Evolutionary conservation across 2,329 filamentous ascomycete species (phyloP), one percentile per base, ranked within the genome.

Genomic region (Diplocarpon rosae): DNA sequence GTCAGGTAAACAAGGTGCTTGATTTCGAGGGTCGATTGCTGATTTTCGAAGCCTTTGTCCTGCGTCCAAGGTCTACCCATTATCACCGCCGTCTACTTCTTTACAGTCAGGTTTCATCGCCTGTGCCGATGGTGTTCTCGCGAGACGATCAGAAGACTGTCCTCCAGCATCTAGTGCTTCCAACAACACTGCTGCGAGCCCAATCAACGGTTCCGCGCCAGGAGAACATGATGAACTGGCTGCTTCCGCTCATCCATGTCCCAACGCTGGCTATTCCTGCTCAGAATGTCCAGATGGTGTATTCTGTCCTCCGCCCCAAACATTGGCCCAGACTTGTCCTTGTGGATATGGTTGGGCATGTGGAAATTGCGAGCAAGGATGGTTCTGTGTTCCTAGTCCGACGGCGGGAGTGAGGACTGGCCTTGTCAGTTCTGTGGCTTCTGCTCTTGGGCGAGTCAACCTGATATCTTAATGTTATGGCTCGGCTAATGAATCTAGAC

Each of bases 331-430:
- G 13, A 36, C n/a, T n/a, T 46, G 41, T 29, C 37, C 41, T 30
- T 54, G 52, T 42, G 50, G 52, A 14, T 52, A 35, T 39, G 52
- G 52, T 12, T 54, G 49, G 49, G 40, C 50, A 17, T 54, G 52
- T 54, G 43, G 42, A 10, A 24, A 48, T 39, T 52, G 49, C 35
- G 39, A 11, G 14, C 24, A 40, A 28, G 44, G 46, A 8, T 49
- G 37, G 35, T 52, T 43, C 34, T 54, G 52, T 37, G 40, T 54
- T 14, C 46, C 50, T 13, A 29, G 37, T 42, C 48, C 48, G 15
- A 49, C 39, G 4, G 4, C 45, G 34, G 30, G 34, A 15, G 8
- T 29, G 10, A 16, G 15, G 1, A 35, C n/a, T 24, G 32, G 32
- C 24, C 2, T 32, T 12, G 6, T 47, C 15, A 49, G 31, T 20